phyloP scores from a whole-genome alignment of 2,329 filamentous ascomycete genomes.

The Penicillium sp. region DNA sequence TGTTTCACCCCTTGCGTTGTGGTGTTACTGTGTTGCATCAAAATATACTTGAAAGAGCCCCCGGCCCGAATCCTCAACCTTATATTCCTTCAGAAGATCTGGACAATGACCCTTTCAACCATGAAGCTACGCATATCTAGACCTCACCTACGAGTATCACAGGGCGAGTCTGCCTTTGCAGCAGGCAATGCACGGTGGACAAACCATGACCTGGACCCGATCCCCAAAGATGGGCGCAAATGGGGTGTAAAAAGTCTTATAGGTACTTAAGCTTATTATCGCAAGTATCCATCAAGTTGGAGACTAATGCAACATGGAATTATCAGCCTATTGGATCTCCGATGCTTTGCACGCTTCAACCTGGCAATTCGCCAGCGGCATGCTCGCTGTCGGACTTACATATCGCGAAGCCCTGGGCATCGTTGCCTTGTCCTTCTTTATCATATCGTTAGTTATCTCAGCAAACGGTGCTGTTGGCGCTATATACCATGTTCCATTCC shows the following conservation, averaged over 20 bases:
- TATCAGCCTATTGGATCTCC: conserved; percentile 52
- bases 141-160: conserved; percentile 47
- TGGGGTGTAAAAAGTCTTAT: conserved; percentile 50
- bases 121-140: conserved; percentile 32
- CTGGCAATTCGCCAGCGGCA: conserved; percentile 54
- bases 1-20: background rate
- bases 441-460: conserved; percentile 60
- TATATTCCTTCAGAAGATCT: background rate
- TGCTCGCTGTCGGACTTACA: conserved; percentile 53
- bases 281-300: background rate
- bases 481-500: conserved; percentile 56
- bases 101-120: background rate
- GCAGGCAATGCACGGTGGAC: conserved; percentile 47
- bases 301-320: background rate
- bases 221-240: conserved; percentile 44
- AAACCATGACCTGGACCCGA: conserved; percentile 53
- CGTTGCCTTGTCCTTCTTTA: conserved; percentile 52
- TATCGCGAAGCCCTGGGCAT: conserved; percentile 54
- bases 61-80: background rate
- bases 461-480: conserved; percentile 57
- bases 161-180: conserved; percentile 49
- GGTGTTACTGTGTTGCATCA: background rate
- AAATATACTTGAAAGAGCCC: background rate
- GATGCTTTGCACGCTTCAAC: conserved; percentile 55
- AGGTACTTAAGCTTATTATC: conserved; percentile 15